Evolutionary conservation across 768 basidiomycete species (phyloP).

Genomic region (Leccinum longicurvipes): DNA sequence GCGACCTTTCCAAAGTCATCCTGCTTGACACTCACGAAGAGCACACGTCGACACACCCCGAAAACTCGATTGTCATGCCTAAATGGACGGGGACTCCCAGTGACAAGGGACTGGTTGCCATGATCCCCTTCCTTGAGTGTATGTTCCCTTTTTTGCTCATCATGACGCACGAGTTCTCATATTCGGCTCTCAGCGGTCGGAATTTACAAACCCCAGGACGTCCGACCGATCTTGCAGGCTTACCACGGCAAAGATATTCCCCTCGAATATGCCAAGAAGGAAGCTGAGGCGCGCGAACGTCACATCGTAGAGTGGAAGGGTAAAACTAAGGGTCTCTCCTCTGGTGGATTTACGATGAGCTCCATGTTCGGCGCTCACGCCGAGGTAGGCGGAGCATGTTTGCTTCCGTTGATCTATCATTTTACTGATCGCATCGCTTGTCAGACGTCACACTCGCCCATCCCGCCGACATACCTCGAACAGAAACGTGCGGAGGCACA

Average conservation of each 20-base stretch:
- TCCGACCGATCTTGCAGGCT: slow-evolving; percentile 80
- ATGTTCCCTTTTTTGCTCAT: slow-evolving; percentile 17
- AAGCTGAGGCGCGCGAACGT: slow-evolving; percentile 74
- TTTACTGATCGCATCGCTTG: background rate
- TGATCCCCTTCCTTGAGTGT: slow-evolving; percentile 98
- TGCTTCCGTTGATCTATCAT: background rate
- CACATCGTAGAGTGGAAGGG: slow-evolving; percentile 81
- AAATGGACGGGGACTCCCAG: slow-evolving; percentile 83
- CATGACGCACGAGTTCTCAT: background rate
- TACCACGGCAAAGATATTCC: slow-evolving; percentile 90
- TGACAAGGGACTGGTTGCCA: slow-evolving; percentile 76
- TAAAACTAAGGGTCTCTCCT: slow-evolving; percentile 36
- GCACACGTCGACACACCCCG: slow-evolving; percentile 75
- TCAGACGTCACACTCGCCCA: slow-evolving; percentile 28
- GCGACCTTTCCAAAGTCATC: slow-evolving; percentile 87
- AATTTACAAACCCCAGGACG: slow-evolving; percentile 84
- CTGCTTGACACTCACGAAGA: slow-evolving; percentile 82
- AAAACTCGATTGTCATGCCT: slow-evolving; percentile 81
- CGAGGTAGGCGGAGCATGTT: slow-evolving; percentile 24
- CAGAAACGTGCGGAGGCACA: slow-evolving; percentile 52
- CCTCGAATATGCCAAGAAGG: slow-evolving; percentile 82
- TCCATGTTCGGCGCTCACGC: slow-evolving; percentile 38
- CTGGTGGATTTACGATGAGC: slow-evolving; percentile 43
- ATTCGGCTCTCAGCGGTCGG: slow-evolving; percentile 64
- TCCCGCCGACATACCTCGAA: slow-evolving; percentile 51